A percentile compares a stretch with the other conserved stretches of the same genome.
These are phyloP conservation scores for Miamiensis avidus DNA, from an alignment of 169 alveolate genomes.

Conservation along the genomic window DNA sequence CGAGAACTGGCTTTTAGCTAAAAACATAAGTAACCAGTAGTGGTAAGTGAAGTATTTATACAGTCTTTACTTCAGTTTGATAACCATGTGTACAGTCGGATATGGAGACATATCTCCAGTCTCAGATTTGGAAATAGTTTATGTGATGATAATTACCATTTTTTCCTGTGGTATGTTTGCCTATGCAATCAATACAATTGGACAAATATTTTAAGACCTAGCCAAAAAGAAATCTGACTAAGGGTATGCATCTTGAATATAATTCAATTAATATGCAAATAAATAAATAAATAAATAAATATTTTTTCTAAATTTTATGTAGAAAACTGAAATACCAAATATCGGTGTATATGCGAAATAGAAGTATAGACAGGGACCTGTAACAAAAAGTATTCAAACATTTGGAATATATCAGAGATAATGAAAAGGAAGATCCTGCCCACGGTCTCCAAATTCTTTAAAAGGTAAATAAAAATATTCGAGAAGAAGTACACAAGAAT, in stretches of 20 bases:
- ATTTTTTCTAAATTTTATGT: background rate
- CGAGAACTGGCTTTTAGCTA: background rate
- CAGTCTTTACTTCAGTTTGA: background rate
- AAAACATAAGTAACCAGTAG: background rate
- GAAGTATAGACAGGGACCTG: constrained; percentile 4
- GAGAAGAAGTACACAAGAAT: constrained; percentile 7
- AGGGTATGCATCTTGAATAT: background rate
- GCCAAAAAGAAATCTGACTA: background rate
- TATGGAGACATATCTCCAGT: constrained; percentile 25
- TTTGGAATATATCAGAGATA: constrained; percentile 7
- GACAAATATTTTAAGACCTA: constrained; percentile 16
- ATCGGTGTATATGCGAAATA: constrained; percentile 6
- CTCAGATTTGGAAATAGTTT: constrained; percentile 1
- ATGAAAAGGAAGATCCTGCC: background rate
- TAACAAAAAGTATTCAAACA: constrained; percentile 15
- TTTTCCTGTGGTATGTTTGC: constrained; percentile 25
- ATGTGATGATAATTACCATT: constrained; percentile 5
- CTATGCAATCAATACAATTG: constrained; percentile 22
- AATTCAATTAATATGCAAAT: too few species aligned
- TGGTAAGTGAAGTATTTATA: background rate
- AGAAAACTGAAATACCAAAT: constrained; percentile 18
- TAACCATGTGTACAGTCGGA: background rate
- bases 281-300: background rate
- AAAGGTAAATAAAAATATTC: background rate
- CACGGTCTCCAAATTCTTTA: background rate